phyloP scores from a whole-genome alignment of 2,329 filamentous ascomycete species.

The Thelonectria discophora region DNA sequence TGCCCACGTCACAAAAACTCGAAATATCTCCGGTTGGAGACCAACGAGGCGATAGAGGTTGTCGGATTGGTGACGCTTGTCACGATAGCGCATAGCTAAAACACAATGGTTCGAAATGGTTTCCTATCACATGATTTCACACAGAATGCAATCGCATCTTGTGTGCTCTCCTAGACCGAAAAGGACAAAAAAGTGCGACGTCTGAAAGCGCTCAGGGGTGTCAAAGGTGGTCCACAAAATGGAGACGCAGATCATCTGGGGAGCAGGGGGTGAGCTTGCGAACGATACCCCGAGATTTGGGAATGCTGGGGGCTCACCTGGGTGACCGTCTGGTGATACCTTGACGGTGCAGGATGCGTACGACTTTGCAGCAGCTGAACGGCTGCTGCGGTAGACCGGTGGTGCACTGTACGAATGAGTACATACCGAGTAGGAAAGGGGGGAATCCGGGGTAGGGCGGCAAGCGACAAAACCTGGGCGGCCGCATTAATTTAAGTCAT shows the following conservation, averaged over 20 bases:
- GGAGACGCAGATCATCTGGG: neutral
- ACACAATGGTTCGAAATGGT: neutral
- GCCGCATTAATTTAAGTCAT: neutral
- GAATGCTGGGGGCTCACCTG: neutral
- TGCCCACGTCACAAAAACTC: neutral
- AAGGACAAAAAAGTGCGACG: neutral
- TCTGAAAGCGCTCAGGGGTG: neutral
- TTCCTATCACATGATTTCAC: neutral
- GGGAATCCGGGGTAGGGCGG: neutral
- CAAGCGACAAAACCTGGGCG: neutral
- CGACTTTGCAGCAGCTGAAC: neutral
- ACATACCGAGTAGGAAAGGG: neutral
- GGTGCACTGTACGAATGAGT: too few species aligned
- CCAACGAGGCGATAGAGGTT: neutral
- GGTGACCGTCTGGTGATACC: neutral
- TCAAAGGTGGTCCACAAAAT: neutral
- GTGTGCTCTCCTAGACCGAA: neutral
- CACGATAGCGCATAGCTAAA: neutral
- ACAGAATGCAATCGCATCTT: neutral
- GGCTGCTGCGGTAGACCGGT: neutral
- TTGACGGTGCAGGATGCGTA: neutral
- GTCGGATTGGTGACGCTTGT: neutral
- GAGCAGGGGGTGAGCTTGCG: neutral
- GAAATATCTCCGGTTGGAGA: neutral
- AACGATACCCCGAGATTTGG: neutral